Evolutionary conservation across 371 early-diverging fungal genomes (phyloP).

Genomic region (Mortierella sp.): DNA sequence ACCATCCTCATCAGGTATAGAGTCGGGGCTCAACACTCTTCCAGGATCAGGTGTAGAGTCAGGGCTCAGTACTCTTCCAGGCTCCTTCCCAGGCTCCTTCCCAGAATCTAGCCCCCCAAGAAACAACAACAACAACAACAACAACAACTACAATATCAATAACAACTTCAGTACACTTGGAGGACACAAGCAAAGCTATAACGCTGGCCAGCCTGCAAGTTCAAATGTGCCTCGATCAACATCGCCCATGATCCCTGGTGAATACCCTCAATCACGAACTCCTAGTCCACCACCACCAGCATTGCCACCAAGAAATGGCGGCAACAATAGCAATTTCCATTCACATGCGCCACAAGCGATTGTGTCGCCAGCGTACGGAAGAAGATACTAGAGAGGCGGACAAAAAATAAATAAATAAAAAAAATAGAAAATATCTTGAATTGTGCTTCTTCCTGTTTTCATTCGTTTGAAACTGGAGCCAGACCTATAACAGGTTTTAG

Average conservation of each 20-base stretch:
- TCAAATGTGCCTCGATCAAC: neutral
- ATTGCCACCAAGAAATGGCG: slow-evolving; percentile 29
- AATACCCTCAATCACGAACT: slow-evolving; percentile 12
- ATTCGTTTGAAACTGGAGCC: too few relatives aligned
- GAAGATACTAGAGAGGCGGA: neutral
- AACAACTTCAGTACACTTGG: neutral
- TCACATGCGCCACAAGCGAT: slow-evolving; percentile 13
- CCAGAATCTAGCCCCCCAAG: slow-evolving; percentile 2
- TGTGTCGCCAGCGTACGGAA: slow-evolving; percentile 11
- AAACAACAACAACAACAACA: neutral
- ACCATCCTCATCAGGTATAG: neutral
- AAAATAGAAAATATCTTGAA: too few relatives aligned
- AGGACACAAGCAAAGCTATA: slow-evolving; percentile 30
- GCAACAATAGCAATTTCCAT: neutral
- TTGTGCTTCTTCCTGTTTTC: too few relatives aligned
- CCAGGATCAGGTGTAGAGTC: slow-evolving; percentile 14
- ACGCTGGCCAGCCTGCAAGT: slow-evolving; percentile 17
- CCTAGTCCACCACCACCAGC: slow-evolving; percentile 24
- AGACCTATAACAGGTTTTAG: too few relatives aligned
- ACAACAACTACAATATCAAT: neutral
- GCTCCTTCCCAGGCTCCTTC: slow-evolving; percentile 20
- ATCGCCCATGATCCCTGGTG: slow-evolving; percentile 14
- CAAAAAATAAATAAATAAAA: neutral
- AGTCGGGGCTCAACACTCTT: neutral
- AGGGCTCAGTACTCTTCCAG: slow-evolving; percentile 4